Percentiles rank a stretch among this genome's conserved stretches.
Evolutionary conservation across 768 basidiomycete genomes (phyloP).

Genomic region (Boletus reticuloceps): DNA sequence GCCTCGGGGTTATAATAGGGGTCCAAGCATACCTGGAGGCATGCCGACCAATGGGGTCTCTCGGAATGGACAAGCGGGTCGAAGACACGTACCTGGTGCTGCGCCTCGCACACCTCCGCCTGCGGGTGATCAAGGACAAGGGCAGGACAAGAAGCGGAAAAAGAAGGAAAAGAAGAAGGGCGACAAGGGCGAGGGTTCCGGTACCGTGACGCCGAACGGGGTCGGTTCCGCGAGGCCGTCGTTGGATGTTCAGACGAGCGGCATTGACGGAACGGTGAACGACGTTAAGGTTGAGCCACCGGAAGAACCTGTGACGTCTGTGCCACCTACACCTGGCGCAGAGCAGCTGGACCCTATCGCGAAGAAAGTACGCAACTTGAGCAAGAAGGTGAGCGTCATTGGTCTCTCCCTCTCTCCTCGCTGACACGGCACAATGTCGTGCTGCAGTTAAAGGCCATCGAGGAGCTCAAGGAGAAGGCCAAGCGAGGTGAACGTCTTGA

Average conservation of each 20-base stretch:
- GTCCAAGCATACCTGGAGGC: constrained; percentile 53
- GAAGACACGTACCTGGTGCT: constrained; percentile 68
- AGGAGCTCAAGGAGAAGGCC: constrained; percentile 92
- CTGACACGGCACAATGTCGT: not conserved
- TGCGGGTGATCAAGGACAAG: constrained; percentile 33
- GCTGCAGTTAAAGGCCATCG: constrained; percentile 91
- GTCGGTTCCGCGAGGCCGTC: constrained; percentile 30
- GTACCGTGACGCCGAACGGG: constrained; percentile 30
- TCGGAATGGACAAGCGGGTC: constrained; percentile 32
- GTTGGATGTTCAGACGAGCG: constrained; percentile 36
- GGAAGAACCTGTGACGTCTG: constrained; percentile 21
- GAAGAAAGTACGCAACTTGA: constrained; percentile 93
- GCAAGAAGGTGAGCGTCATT: constrained; percentile 73
- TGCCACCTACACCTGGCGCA: constrained; percentile 53
- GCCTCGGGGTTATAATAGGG: constrained; percentile 56
- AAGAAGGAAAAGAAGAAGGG: constrained; percentile 58
- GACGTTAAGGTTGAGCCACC: constrained; percentile 12
- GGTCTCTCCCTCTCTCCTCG: not conserved
- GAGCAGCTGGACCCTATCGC: constrained; percentile 74
- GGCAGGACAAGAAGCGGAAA: constrained; percentile 42
- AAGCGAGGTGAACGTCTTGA: constrained; percentile 90
- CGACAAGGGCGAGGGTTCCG: constrained; percentile 39
- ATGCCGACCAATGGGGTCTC: constrained; percentile 34
- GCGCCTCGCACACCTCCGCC: constrained; percentile 49
- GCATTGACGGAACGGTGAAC: constrained; percentile 15